phyloP scores from a whole-genome alignment of 345 rosid species.

The Eutrema yunnanense region DNA sequence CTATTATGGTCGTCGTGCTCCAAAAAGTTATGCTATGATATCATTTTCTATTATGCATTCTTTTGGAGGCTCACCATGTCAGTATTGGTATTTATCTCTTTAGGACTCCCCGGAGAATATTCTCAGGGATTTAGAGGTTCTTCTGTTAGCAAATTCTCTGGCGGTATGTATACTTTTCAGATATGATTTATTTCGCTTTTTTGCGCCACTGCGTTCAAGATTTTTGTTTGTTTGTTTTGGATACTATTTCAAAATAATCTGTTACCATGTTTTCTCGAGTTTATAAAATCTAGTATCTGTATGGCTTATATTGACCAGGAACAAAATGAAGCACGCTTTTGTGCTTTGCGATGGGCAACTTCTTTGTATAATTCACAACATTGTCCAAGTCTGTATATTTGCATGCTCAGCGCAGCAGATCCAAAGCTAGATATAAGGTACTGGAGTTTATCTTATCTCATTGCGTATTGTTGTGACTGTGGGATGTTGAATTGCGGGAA shows the following conservation, averaged over 20 bases:
- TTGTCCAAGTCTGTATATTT: conserved; percentile 89
- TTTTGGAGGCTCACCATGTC: conserved; percentile 5
- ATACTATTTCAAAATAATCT: not conserved
- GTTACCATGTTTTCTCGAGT: not conserved
- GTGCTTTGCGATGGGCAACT: conserved; percentile 90
- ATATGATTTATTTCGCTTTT: not conserved
- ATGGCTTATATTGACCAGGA: conserved; percentile 48
- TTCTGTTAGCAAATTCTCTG: conserved; percentile 62
- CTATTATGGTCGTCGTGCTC: not conserved
- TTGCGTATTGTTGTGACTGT: not conserved
- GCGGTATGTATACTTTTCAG: conserved; percentile 41
- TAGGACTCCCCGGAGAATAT: conserved; percentile 67
- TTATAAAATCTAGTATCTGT: conserved; percentile 4
- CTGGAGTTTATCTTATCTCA: conserved; percentile 6
- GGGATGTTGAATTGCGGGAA: not conserved
- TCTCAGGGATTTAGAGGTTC: conserved; percentile 65
- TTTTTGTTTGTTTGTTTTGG: not conserved
- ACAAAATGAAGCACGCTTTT: conserved; percentile 89
- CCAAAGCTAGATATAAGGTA: conserved; percentile 90
- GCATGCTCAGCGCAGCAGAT: conserved; percentile 89
- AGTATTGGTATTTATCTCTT: conserved; percentile 7
- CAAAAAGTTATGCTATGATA: conserved; percentile 2
- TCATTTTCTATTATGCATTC: not conserved
- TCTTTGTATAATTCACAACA: conserved; percentile 71
- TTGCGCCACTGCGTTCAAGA: not conserved